phyloP scores from a whole-genome alignment of 2,329 filamentous ascomycete genomes.

The Verticillium dahliae region DNA sequence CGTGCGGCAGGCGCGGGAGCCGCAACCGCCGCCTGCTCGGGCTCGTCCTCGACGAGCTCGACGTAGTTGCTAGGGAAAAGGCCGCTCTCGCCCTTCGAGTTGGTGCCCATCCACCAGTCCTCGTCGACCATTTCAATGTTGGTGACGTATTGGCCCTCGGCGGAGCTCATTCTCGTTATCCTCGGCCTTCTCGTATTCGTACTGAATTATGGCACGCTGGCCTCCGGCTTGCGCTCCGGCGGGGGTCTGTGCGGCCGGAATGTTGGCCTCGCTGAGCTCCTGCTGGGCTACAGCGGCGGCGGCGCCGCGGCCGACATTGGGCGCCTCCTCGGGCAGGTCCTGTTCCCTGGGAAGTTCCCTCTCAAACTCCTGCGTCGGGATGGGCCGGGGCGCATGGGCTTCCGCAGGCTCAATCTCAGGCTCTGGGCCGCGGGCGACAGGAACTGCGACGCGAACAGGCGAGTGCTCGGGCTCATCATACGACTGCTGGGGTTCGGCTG shows the following conservation, averaged over 20 bases:
- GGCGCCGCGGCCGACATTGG: constrained; percentile 53
- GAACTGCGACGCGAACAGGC: constrained; percentile 80
- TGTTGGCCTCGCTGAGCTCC: constrained; percentile 31
- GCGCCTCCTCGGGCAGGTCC: constrained; percentile 52
- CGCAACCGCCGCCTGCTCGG: constrained; percentile 25
- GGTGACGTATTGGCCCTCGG: constrained; percentile 78
- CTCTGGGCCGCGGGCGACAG: constrained; percentile 61
- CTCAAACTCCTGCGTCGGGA: constrained; percentile 60
- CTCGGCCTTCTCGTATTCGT: constrained; percentile 96
- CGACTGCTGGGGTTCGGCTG: constrained; percentile 6
- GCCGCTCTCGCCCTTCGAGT: constrained; percentile 74
- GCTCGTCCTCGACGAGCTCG: constrained; percentile 66
- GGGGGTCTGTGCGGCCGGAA: constrained; percentile 22
- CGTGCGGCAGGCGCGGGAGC: constrained; percentile 26
- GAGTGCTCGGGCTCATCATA: constrained; percentile 54
- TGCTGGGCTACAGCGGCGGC: constrained; percentile 47
- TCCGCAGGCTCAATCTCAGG: constrained; percentile 43
- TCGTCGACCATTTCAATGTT: constrained; percentile 97
- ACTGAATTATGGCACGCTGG: constrained; percentile 73
- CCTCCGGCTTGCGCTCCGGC: constrained; percentile 38
- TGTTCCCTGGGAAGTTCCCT: constrained; percentile 57
- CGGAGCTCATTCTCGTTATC: constrained; percentile 91
- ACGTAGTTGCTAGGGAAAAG: constrained; percentile 98
- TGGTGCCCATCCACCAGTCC: constrained; percentile 98
- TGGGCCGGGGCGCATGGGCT: constrained; percentile 40